Conservation (phyloP, 495 filamentous ascomycete species). For the Pseudevernia furfuracea region DNA sequence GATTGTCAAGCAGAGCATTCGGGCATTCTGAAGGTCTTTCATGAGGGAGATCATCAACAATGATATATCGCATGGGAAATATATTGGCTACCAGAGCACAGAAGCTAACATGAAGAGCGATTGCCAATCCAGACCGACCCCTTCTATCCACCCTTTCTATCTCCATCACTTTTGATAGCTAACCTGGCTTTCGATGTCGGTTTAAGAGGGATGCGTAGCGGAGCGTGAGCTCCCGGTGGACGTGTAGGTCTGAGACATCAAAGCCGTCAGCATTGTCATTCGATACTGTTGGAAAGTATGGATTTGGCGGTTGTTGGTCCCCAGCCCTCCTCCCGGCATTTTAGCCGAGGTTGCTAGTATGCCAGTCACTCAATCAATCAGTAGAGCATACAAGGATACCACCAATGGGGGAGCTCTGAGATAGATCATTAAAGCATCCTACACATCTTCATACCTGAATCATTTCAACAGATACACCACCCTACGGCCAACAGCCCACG, state of each 20-base stretch:
- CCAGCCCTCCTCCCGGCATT: no score
- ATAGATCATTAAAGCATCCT: no score
- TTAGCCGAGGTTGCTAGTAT: no score
- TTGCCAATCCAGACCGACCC: neutral
- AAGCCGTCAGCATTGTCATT: neutral
- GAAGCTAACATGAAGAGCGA: neutral
- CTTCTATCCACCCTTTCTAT: neutral
- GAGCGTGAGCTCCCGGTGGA: no score
- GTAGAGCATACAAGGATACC: no score
- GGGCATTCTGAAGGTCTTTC: no score
- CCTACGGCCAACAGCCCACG: neutral
- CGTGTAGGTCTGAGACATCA: no score
- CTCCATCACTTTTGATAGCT: neutral
- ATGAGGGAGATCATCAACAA: neutral
- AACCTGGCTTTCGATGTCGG: neutral
- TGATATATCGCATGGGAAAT: neutral
- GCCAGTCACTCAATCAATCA: no score
- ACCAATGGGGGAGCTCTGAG: no score
- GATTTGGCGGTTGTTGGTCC: no score
- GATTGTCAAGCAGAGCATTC: neutral
- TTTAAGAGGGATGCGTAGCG: neutral
- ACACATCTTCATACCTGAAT: no score
- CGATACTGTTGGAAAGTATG: no score
- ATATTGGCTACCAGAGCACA: neutral
- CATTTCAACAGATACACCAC: neutral